Evolutionary conservation across 2,329 filamentous ascomycete genomes (phyloP), one percentile per base, ranked within the genome.

Genomic region (Ophiocordyceps camponoti-saundersi): DNA sequence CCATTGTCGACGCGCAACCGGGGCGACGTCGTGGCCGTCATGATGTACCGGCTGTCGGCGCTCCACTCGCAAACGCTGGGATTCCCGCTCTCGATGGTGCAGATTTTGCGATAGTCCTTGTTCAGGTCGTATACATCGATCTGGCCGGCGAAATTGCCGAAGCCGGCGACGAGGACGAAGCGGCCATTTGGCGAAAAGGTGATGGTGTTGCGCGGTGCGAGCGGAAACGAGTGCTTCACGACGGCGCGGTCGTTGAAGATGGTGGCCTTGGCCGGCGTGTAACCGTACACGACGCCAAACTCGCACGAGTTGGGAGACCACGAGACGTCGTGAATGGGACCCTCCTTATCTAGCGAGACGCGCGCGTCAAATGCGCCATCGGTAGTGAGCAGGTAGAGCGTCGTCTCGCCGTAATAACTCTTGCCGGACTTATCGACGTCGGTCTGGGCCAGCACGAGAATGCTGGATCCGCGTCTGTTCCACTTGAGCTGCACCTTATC

Each of bases 401-500:
- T 96, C 11, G 92, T 96, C 70, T 98, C 92, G 60, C 92, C 92
- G 57, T 98, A 98, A 70, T 98, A 98, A 67, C 87, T 95, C 79
- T 96, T 96, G 66, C 93, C 93, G 49, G 88, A 88, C 70, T 92
- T 93, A 68, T 98, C 92, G 47, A 96, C 92, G 52, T 98, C 92
- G 30, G 92, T 98, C 70, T 96, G 89, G 48, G 92, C 90, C 58
- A 98, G 77, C 54, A 96, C 90, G 59, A 98, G 84, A 61, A 96
- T 67, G 61, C 82, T 90, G 36, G 89, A 95, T 46, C 92, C 92
- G 51, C 87, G 73, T 54, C 82, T 78, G 67, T 98, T 98, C 92
- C 92, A 98, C 71, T 95, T 95, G 60, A 98, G 71, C 66, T 95
- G 88, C 44, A 98, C 90, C 71, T 96, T 96, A 72, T 98, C 92